These are phyloP conservation scores for Monosporozyma solicola DNA, from an alignment of 805 yeast species.

Conservation along the genomic window DNA sequence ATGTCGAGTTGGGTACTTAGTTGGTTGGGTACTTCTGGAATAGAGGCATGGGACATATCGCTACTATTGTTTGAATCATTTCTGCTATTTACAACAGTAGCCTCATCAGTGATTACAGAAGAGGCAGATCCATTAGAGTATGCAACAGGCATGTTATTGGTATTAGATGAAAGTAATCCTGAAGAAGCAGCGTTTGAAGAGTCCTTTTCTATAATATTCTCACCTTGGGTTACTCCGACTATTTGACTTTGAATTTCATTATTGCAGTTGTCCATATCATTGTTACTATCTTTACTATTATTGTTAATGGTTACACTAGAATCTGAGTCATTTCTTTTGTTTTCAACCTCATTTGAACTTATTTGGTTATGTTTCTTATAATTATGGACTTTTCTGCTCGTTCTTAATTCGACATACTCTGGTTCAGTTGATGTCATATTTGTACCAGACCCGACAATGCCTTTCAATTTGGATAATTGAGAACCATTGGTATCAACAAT, in stretches of 20 bases:
- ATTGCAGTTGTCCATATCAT: neutral
- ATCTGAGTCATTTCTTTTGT: neutral
- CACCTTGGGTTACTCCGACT: neutral
- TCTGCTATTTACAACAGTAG: neutral
- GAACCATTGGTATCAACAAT: neutral
- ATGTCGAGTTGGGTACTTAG: neutral
- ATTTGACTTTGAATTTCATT: neutral
- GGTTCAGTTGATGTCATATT: neutral
- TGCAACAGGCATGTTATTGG: neutral
- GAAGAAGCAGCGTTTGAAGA: neutral
- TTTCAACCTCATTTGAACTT: neutral
- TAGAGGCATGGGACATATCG: neutral
- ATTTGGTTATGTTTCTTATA: neutral
- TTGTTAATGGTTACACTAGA: neutral
- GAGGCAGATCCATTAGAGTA: neutral
- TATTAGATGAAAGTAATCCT: neutral
- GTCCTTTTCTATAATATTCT: neutral
- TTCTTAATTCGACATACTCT: constrained; percentile 1
- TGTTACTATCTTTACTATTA: neutral
- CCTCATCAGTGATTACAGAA: neutral
- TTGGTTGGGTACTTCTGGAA: neutral
- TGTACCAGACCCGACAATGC: neutral
- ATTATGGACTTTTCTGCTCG: neutral
- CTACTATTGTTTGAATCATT: neutral
- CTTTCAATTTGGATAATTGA: neutral